Base-by-base conservation (phyloP, 192 early-diverging fungal species). In the Coemansia sp. region DNA sequence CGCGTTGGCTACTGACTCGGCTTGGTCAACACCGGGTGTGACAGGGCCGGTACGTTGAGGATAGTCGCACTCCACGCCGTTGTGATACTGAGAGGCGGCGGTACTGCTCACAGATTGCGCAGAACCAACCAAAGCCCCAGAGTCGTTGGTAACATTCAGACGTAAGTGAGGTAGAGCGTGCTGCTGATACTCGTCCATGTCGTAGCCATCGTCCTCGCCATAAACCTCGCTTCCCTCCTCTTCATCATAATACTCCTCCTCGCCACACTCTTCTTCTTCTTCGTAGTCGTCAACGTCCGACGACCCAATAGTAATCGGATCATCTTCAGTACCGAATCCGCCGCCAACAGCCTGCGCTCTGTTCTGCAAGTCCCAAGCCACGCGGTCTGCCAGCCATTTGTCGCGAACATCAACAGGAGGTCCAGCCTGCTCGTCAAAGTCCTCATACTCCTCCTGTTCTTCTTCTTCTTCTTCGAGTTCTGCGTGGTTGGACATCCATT, bases 401-500 rank as follows among this genome's bases (percentile, higher is more conserved):
- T 37, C 37, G 11, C 11, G 67, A 23, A 75, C 40, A n/a, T 74
- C 67, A 10, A 1, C 16, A 13, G 63, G 6, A 5, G 23, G 23
- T 30, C 28, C 32, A 1, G 66, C 50, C n/a, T 67, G 26, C 14
- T 57, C 52, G 9, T 16, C 11, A 60, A 19, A 26, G 64, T n/a
- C n/a, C n/a, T n/a, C n/a, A n/a, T n/a, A n/a, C n/a, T n/a, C n/a
- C n/a, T n/a, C n/a, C n/a, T n/a, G n/a, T n/a, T n/a, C n/a, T n/a
- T 33, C 43, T 9, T 23, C 52, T 1, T 78, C 77, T 0, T 78
- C 38, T 10, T 39, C 77, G 0, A 78, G 62, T 2, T 44, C 58
- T 3, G 72, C 77, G 35, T 78, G 77, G 4, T 28, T n/a, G 4
- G 38, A 30, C 77, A 78, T 78, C 77, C 77, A 78, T 44, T 70